Evolutionary conservation across 176 grass and related monocot genomes (phyloP).

Genomic region (Cenchrus purpureus): DNA sequence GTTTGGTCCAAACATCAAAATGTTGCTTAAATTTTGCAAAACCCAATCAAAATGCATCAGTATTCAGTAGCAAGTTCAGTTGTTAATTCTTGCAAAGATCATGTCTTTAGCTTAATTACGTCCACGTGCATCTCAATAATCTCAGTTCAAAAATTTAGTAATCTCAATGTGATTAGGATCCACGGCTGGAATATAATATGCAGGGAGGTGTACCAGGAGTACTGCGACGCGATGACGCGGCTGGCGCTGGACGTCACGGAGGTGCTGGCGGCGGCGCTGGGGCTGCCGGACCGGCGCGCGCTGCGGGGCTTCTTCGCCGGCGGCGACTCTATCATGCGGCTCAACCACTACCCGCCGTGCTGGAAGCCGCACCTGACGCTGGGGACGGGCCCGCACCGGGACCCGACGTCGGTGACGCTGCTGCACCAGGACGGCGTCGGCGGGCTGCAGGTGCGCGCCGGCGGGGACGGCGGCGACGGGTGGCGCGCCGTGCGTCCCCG

Average conservation of each 20-base stretch:
- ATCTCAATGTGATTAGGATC: neutral
- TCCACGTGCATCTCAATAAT: no score
- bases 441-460: slow-evolving; percentile 53
- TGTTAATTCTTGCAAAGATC: neutral
- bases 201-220: slow-evolving; percentile 58
- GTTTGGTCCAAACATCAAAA: neutral
- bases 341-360: slow-evolving; percentile 63
- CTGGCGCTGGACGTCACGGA: slow-evolving; percentile 58
- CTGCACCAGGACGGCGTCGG: slow-evolving; percentile 68
- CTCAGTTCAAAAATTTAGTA: neutral
- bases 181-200: neutral
- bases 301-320: slow-evolving; percentile 43
- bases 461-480: neutral
- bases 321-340: slow-evolving; percentile 47
- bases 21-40: neutral
- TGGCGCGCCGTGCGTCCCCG: slow-evolving; percentile 50
- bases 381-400: slow-evolving; percentile 63
- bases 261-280: slow-evolving; percentile 32
- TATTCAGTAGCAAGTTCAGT: no score
- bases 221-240: slow-evolving; percentile 50
- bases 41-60: neutral
- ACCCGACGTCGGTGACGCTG: slow-evolving; percentile 65
- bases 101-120: no score
- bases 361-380: slow-evolving; percentile 52
- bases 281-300: slow-evolving; percentile 10